Evolutionary conservation across 306 rosid species (phyloP).

Genomic region (Boehmeria nivea): DNA sequence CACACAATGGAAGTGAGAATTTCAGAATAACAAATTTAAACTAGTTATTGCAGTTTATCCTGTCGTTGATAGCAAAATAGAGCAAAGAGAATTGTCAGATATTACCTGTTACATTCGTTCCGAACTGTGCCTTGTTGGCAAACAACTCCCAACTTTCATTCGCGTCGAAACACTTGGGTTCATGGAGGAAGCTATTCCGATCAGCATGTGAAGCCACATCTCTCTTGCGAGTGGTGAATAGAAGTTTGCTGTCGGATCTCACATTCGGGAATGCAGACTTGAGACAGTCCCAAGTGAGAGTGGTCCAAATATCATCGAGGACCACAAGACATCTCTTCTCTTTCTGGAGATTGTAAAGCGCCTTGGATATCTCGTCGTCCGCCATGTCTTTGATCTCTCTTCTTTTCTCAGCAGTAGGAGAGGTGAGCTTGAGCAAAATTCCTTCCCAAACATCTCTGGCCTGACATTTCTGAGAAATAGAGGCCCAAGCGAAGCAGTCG

Average conservation of each 20-base stretch:
- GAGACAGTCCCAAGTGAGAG: constrained; percentile 1
- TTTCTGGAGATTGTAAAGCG: background rate
- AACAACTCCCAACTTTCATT: constrained; percentile 20
- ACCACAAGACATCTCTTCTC: constrained; percentile 13
- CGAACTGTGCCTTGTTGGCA: background rate
- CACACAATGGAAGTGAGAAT: too few species aligned
- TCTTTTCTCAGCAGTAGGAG: constrained; percentile 21
- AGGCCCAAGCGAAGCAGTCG: constrained; percentile 13
- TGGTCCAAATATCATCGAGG: constrained; percentile 20
- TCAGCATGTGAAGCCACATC: constrained; percentile 2
- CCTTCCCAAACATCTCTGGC: constrained; percentile 10
- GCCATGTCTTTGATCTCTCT: constrained; percentile 3
- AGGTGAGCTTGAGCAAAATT: background rate
- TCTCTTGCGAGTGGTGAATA: constrained; percentile 23
- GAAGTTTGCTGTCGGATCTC: background rate
- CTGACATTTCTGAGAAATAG: constrained; percentile 14
- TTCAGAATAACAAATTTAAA: too few species aligned
- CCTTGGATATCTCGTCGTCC: constrained; percentile 6
- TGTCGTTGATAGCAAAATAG: too few species aligned
- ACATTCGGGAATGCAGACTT: constrained; percentile 9
- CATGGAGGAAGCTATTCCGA: background rate
- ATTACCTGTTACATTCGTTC: constrained; percentile 1
- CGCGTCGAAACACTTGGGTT: background rate
- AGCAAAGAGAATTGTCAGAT: too few species aligned
- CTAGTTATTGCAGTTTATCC: too few species aligned